Conservation (phyloP, 345 rosid genomes). For the Syzygium aqueum region DNA sequence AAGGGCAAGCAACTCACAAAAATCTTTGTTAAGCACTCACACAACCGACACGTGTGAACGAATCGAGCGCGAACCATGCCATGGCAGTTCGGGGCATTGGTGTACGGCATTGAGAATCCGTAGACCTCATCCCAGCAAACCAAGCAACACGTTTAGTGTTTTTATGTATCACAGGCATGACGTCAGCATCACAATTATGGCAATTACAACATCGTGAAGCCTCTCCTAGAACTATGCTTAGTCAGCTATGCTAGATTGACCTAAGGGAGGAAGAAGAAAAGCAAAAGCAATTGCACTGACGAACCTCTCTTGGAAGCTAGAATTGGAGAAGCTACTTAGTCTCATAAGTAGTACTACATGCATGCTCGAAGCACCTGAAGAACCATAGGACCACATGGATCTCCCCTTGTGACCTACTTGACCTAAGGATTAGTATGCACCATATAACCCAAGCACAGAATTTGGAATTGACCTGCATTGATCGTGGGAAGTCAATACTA, state of each 20-base stretch:
- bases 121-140: not conserved
- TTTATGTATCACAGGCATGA: not conserved
- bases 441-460: not conserved
- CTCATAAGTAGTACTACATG: not conserved
- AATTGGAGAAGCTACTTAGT: not conserved
- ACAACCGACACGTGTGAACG: not conserved
- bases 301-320: not conserved
- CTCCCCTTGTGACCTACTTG: not conserved
- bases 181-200: not conserved
- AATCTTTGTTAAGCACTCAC: not conserved
- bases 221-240: not conserved
- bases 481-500: not conserved
- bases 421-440: not conserved
- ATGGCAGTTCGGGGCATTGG: not conserved
- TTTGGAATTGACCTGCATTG: not conserved
- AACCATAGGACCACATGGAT: not conserved
- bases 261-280: not conserved
- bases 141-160: not conserved
- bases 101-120: not conserved
- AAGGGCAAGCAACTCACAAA: not conserved
- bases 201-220: not conserved
- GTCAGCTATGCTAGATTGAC: not conserved
- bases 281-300: not conserved
- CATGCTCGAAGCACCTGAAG: not conserved
- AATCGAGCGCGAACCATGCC: not conserved